A percentile compares a stretch with the other conserved stretches of the same genome.
These are phyloP conservation scores for Lentinula boryana DNA, from an alignment of 768 basidiomycete species.

Conservation along the genomic window DNA sequence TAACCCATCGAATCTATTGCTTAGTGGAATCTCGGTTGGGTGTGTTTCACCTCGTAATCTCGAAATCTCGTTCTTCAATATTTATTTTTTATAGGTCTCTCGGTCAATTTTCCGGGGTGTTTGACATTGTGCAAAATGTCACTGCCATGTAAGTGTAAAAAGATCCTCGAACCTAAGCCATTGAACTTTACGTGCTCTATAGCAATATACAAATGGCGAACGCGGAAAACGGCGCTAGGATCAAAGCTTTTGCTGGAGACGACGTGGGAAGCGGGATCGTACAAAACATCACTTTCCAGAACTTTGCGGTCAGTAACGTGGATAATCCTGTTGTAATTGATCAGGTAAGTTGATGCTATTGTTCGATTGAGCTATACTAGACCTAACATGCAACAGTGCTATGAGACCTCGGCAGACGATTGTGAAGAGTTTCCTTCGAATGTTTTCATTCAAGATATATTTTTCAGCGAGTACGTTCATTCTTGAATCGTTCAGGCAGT, in stretches of 20 bases:
- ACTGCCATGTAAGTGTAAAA: constrained; percentile 32
- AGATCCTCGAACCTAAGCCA: background rate
- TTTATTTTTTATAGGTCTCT: constrained; percentile 35
- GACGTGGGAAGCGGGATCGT: constrained; percentile 55
- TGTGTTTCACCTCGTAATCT: constrained; percentile 10
- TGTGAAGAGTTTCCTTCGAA: constrained; percentile 54
- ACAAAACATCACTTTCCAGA: constrained; percentile 48
- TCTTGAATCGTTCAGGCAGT: background rate
- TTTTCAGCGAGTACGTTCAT: constrained; percentile 38
- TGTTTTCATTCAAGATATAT: constrained; percentile 49
- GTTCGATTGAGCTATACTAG: background rate
- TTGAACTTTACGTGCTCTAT: background rate
- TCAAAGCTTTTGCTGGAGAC: constrained; percentile 62
- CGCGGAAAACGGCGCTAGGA: constrained; percentile 60
- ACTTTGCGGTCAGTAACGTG: constrained; percentile 46
- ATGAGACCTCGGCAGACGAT: constrained; percentile 36
- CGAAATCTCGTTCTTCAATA: background rate
- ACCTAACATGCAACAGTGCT: constrained; percentile 29
- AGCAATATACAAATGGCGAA: constrained; percentile 57
- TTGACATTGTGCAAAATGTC: constrained; percentile 60
- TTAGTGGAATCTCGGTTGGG: constrained; percentile 51
- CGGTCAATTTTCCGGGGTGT: constrained; percentile 46
- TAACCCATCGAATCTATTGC: background rate
- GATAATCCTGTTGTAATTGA: constrained; percentile 58
- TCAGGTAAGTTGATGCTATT: constrained; percentile 26